These are phyloP conservation scores for Leptodermis oblonga DNA, from an alignment of 257 asterid genomes.

Conservation along the genomic window DNA sequence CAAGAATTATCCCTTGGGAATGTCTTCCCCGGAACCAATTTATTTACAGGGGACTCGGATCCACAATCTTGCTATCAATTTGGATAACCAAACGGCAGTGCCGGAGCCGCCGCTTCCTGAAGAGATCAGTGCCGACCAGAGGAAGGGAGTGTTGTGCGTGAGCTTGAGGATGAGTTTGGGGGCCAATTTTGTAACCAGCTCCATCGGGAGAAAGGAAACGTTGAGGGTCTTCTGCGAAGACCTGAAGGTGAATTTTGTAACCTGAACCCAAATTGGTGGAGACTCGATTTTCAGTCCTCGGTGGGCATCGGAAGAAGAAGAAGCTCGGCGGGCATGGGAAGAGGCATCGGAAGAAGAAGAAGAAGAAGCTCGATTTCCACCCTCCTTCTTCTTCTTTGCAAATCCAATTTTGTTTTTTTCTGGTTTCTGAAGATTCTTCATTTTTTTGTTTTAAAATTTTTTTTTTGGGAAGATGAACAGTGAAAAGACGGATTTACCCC, in stretches of 20 bases:
- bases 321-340: too few relatives aligned
- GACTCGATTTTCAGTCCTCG: too few relatives aligned
- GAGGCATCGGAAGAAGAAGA: too few relatives aligned
- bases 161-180: slow-evolving; percentile 34
- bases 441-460: too few relatives aligned
- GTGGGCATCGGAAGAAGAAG: too few relatives aligned
- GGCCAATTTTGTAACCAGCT: slow-evolving; percentile 18
- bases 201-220: slow-evolving; percentile 16
- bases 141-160: slow-evolving; percentile 19
- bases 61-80: neutral
- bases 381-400: too few relatives aligned
- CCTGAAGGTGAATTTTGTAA: slow-evolving; percentile 29
- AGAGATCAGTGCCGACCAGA: slow-evolving; percentile 13
- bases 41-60: neutral
- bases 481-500: too few relatives aligned
- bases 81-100: neutral
- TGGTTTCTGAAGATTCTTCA: too few relatives aligned
- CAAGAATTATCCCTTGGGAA: slow-evolving; percentile 29
- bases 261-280: too few relatives aligned
- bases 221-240: slow-evolving; percentile 39
- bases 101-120: slow-evolving; percentile 7
- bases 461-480: too few relatives aligned
- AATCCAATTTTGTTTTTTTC: too few relatives aligned
- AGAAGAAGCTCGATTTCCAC: too few relatives aligned
- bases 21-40: slow-evolving; percentile 21